Evolutionary conservation across 2,329 filamentous ascomycete genomes (phyloP), one percentile per base, ranked within the genome.

Genomic region (Rhinocladiella mackenziei): DNA sequence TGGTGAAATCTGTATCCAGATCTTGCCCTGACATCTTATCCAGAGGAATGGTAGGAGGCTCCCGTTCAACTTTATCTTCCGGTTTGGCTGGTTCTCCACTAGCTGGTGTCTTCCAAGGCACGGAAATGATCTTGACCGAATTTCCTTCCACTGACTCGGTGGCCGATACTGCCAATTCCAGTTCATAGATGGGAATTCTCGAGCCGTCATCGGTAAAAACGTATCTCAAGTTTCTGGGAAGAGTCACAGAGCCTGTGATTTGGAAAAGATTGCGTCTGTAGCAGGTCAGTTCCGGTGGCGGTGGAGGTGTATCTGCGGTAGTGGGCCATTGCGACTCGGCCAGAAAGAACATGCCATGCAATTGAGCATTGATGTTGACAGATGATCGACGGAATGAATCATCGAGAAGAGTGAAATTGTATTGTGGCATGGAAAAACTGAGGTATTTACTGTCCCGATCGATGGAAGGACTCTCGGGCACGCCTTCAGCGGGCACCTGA

Each of bases 181-280:
- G 86, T 52, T 75, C 84, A 52, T 80, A 78, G 36, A 96, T 87
- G 2, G 86, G 83, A 29, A 94, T 82, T 32, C 85, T 83, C 62
- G 94, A 86, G 32, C 88, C 88, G 41, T 85, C 80, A 47, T 95
- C 89, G 13, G 83, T 86, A 64, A 94, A 75, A 43, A 95, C 80
- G 39, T 84, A 92, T 43, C 91, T 73, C 51, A 89, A 77, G 19
- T 81, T 83, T 51, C 87, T 74, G 1, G 89, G 88, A 10, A 89
- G 76, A 29, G 88, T 88, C 45, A 95, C 78, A 4, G 84, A 89
- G 45, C 91, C 91, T 50, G 89, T 94, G 60, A 96, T 94, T 65
- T 96, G 91, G 66, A 97, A 97, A 36, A 97, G 73, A 62, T 97
- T 97, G 35, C 91, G 81, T 54, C 91, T 84, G 67, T 97, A 97